Evolutionary conservation across 2,329 filamentous ascomycete genomes (phyloP).

Genomic region (Atkinsonella hypoxylon): DNA sequence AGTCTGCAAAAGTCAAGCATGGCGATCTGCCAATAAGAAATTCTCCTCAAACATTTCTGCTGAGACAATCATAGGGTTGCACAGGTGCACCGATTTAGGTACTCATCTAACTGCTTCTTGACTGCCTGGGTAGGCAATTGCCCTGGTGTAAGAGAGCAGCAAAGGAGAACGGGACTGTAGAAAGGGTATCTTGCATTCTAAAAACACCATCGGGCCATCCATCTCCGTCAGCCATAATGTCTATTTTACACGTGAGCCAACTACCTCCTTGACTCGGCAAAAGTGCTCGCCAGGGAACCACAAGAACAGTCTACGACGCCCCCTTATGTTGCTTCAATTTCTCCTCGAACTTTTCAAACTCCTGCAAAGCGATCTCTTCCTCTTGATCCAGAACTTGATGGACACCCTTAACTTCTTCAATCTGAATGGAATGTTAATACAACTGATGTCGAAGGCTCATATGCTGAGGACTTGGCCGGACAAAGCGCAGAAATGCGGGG

Average conservation of each 20-base stretch:
- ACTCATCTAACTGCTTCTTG: no score
- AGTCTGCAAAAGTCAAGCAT: not conserved
- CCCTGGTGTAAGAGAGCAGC: not conserved
- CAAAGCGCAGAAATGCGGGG: not conserved
- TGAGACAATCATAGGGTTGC: not conserved
- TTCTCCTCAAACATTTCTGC: not conserved
- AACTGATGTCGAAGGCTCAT: not conserved
- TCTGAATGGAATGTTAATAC: slow-evolving; percentile 34
- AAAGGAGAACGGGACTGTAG: not conserved
- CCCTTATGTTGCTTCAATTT: slow-evolving; percentile 48
- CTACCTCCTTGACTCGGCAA: not conserved
- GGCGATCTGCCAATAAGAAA: not conserved
- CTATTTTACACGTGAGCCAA: not conserved
- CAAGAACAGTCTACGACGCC: slow-evolving; percentile 14
- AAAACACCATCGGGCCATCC: not conserved
- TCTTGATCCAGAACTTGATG: slow-evolving; percentile 84
- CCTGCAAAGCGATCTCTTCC: slow-evolving; percentile 73
- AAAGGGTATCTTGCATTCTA: not conserved
- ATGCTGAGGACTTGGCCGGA: not conserved
- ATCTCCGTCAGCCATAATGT: not conserved
- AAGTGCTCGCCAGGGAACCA: not conserved
- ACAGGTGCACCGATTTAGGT: not conserved
- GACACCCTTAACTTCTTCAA: slow-evolving; percentile 90
- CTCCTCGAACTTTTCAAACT: slow-evolving; percentile 94
- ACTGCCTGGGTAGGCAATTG: not conserved